Evolutionary conservation across 225 moss, liverwort and hornwort species (phyloP).

Genomic region (Asterella californica): DNA sequence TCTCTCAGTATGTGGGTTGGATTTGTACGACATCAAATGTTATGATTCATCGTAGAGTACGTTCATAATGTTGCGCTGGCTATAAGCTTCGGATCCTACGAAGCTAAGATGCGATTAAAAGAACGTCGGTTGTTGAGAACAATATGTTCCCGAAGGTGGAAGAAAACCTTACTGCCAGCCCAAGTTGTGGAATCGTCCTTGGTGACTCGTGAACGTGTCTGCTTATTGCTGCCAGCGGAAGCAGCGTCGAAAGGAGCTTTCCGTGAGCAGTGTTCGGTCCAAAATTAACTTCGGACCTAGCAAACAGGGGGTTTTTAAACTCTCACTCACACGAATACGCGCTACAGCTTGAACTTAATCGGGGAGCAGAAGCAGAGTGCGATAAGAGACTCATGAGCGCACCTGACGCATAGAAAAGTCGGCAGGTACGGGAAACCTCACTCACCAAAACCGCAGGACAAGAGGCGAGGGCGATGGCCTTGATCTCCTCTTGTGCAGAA

Average conservation of each 20-base stretch:
- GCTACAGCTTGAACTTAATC: too few species aligned
- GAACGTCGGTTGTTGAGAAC: too few species aligned
- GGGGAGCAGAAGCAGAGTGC: too few species aligned
- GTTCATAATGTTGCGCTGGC: background rate
- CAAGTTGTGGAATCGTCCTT: background rate
- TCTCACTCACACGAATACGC: too few species aligned
- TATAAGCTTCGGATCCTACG: background rate
- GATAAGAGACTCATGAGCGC: too few species aligned
- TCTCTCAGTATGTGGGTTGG: background rate
- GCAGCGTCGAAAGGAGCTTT: background rate
- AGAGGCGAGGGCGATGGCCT: too few species aligned
- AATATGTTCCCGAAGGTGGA: background rate
- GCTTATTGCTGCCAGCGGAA: background rate
- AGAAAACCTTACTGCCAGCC: background rate
- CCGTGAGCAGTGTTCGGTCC: background rate
- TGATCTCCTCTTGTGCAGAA: too few species aligned
- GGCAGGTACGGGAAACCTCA: too few species aligned
- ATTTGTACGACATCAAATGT: background rate
- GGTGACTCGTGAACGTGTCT: background rate
- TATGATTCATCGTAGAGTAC: background rate
- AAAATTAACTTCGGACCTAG: background rate
- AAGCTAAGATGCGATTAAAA: background rate
- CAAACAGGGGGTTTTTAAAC: background rate
- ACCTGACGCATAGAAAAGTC: too few species aligned
- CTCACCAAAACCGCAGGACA: too few species aligned